phyloP scores from a whole-genome alignment of 129 eudicot genomes.

The Helichrysum umbraculigerum region DNA sequence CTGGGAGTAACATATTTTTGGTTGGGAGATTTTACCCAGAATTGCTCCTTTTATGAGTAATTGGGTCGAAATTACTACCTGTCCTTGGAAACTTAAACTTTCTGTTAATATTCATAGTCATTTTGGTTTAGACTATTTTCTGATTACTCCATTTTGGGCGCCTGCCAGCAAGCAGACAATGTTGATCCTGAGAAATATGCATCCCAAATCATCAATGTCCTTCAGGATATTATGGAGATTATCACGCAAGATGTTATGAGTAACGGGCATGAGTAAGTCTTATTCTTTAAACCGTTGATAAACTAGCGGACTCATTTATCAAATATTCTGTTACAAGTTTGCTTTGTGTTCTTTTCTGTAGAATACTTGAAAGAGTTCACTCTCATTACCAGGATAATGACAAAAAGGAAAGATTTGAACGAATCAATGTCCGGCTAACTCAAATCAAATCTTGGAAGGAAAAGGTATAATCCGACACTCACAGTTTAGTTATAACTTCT shows the following conservation, averaged over 20 bases:
- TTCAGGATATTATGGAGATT: conserved; percentile 96
- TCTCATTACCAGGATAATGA: conserved; percentile 38
- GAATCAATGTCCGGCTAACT: conserved; percentile 50
- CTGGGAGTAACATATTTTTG: too few species aligned
- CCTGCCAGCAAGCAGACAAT: conserved; percentile 50
- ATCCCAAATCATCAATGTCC: conserved; percentile 74
- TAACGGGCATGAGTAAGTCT: conserved; percentile 80
- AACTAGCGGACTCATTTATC: conserved; percentile 5
- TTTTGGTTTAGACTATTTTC: conserved; percentile 15
- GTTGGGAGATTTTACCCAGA: background rate
- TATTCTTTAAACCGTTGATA: background rate
- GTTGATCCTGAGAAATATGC: conserved; percentile 56
- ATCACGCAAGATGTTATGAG: conserved; percentile 87
- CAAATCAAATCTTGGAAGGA: conserved; percentile 75
- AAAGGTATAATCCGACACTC: conserved; percentile 58
- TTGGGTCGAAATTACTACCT: background rate
- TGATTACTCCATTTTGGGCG: conserved; percentile 22
- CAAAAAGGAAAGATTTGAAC: conserved; percentile 77
- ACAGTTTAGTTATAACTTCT: background rate
- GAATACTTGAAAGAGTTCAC: conserved; percentile 61
- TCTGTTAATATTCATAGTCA: conserved; percentile 1
- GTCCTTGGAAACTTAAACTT: background rate
- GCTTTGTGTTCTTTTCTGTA: conserved; percentile 15
- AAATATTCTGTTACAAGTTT: conserved; percentile 5
- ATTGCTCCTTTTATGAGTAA: background rate